Conservation (phyloP, 768 basidiomycete genomes). For the Mycena polygramma region DNA sequence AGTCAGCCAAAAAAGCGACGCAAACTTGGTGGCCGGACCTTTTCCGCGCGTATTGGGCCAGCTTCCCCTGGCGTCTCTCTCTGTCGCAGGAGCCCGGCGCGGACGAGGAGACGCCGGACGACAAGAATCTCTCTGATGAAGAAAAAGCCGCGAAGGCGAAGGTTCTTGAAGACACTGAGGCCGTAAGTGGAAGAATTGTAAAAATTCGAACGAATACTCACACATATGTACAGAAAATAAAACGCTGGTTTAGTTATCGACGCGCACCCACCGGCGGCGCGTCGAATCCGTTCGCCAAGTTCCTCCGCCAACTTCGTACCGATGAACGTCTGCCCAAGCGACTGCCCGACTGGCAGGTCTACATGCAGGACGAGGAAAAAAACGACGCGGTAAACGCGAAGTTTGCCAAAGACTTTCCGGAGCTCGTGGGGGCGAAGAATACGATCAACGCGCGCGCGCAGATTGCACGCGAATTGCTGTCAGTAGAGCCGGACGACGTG, state of each 20-base stretch:
- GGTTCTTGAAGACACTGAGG: too few species aligned
- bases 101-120: too few species aligned
- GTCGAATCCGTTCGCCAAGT: neutral
- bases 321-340: neutral
- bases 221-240: neutral
- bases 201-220: too few species aligned
- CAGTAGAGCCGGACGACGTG: neutral
- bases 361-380: constrained; percentile 6
- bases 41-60: too few species aligned
- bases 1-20: too few species aligned
- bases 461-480: neutral
- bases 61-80: too few species aligned
- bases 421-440: neutral
- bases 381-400: neutral
- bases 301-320: neutral
- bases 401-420: neutral
- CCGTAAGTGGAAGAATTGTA: too few species aligned
- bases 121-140: too few species aligned
- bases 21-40: too few species aligned
- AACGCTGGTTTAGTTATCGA: neutral
- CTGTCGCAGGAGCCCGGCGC: too few species aligned
- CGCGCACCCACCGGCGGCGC: neutral
- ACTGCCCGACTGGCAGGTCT: neutral
- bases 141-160: too few species aligned
- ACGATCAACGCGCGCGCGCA: neutral